These are phyloP conservation scores for Saksenaea vasiformis DNA, from an alignment of 371 early-diverging fungal genomes.

Conservation along the genomic window DNA sequence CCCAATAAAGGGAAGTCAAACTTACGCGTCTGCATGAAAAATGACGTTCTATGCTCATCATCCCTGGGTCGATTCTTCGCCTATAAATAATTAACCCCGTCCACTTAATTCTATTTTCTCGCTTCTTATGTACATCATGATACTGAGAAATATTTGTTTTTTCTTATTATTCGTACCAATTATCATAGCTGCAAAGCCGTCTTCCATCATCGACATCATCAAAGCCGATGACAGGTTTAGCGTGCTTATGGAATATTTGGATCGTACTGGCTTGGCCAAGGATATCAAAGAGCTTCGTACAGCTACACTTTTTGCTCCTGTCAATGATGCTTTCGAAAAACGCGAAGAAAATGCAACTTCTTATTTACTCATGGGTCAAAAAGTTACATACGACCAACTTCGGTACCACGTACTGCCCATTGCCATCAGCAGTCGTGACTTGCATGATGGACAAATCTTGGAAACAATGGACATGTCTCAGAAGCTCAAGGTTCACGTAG, in stretches of 20 bases:
- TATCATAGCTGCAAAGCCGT: neutral
- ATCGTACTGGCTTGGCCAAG: slow-evolving; percentile 17
- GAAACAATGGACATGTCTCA: slow-evolving; percentile 41
- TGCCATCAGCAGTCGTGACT: slow-evolving; percentile 21
- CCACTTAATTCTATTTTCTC: neutral
- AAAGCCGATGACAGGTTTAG: slow-evolving; percentile 29
- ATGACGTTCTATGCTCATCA: neutral
- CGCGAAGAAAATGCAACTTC: slow-evolving; percentile 21
- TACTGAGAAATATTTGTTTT: neutral
- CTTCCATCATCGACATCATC: slow-evolving; percentile 23
- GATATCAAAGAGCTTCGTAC: slow-evolving; percentile 28
- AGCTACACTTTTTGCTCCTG: slow-evolving; percentile 59
- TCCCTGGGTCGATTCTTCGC: neutral
- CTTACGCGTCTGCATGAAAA: neutral
- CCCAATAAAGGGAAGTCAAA: neutral
- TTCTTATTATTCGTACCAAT: neutral
- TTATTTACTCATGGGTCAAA: slow-evolving; percentile 30
- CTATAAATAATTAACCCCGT: neutral
- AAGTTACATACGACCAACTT: slow-evolving; percentile 31
- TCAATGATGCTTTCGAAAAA: slow-evolving; percentile 51
- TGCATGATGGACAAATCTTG: slow-evolving; percentile 47
- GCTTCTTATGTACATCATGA: neutral
- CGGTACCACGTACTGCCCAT: slow-evolving; percentile 48
- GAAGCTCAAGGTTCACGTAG: slow-evolving; percentile 35
- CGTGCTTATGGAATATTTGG: slow-evolving; percentile 27